These are phyloP conservation scores for Xanthoceras sorbifolium DNA, from an alignment of 345 rosid species.

Conservation along the genomic window DNA sequence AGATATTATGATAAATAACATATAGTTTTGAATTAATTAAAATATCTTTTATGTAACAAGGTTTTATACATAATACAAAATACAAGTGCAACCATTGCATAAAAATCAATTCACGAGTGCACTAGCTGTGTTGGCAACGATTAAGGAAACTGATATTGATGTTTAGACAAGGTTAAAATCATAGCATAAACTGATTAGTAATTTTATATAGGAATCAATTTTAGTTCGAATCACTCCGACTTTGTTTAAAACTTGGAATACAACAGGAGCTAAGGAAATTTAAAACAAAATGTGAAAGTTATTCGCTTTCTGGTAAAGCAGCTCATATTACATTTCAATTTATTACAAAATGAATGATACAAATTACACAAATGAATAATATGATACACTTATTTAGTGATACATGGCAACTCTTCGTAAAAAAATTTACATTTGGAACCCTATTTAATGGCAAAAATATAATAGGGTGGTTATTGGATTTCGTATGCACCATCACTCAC, in stretches of 20 bases:
- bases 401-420: background rate
- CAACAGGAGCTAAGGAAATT: background rate
- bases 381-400: background rate
- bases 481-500: background rate
- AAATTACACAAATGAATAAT: background rate
- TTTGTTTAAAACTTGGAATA: no score
- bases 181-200: no score
- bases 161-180: no score
- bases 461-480: background rate
- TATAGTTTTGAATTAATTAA: no score
- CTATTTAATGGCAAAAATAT: background rate
- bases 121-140: background rate
- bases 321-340: background rate
- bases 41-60: no score
- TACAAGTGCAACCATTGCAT: no score
- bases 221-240: background rate
- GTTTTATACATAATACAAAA: no score
- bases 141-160: background rate
- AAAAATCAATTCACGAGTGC: background rate
- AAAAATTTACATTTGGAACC: background rate
- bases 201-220: no score
- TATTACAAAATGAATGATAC: constrained; percentile 5
- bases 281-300: background rate
- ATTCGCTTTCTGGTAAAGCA: background rate
- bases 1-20: no score